These are phyloP conservation scores for Euryodendron excelsum DNA, from an alignment of 148 eudicot genomes.

Conservation along the genomic window DNA sequence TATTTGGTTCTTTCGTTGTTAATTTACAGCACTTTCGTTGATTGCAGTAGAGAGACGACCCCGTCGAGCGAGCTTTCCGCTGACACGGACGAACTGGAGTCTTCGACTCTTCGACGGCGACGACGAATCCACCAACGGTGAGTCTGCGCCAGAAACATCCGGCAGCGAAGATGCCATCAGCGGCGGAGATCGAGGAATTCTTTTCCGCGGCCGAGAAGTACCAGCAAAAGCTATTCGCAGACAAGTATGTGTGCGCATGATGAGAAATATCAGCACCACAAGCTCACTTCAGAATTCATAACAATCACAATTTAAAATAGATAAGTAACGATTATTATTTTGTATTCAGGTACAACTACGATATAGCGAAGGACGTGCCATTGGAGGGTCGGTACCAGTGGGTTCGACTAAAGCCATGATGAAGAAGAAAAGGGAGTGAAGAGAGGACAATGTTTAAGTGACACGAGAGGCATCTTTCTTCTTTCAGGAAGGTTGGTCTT, in stretches of 20 bases:
- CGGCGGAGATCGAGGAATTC: conserved; percentile 47
- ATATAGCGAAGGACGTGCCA: conserved; percentile 42
- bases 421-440: background rate
- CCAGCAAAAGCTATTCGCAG: conserved; percentile 40
- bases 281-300: too few species aligned
- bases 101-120: too few species aligned
- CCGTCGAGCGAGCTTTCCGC: conserved; percentile 21
- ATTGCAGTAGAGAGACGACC: conserved; percentile 31
- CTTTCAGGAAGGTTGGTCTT: background rate
- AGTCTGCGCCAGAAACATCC: conserved; percentile 14
- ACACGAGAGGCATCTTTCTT: conserved; percentile 4
- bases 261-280: background rate
- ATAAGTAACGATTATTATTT: background rate
- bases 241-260: conserved; percentile 37
- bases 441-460: background rate
- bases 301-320: too few species aligned
- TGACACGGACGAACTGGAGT: conserved; percentile 20
- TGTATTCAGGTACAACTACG: conserved; percentile 46
- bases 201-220: conserved; percentile 42
- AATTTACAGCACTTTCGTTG: background rate
- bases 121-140: conserved; percentile 9
- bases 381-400: conserved; percentile 51
- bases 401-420: conserved; percentile 38
- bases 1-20: background rate
- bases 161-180: conserved; percentile 27